These are phyloP conservation scores for Echinosophora koreensis DNA, from an alignment of 306 rosid species.

Conservation along the genomic window DNA sequence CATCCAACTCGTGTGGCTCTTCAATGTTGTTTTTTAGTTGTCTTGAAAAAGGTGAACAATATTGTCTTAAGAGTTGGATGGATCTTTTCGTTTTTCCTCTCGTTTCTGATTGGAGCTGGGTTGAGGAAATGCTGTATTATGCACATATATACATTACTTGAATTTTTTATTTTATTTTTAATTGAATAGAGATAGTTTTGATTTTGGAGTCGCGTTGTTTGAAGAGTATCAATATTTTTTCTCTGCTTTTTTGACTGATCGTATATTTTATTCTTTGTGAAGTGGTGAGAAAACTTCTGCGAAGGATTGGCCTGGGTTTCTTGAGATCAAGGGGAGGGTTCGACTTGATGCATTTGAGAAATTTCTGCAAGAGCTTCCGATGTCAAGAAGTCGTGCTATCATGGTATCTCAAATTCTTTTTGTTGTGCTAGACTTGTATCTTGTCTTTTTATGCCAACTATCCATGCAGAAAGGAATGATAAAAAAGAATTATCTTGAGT, in stretches of 20 bases:
- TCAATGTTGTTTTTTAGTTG: neutral
- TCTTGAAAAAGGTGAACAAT: constrained; percentile 1
- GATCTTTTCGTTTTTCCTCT: neutral
- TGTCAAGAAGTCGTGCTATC: constrained; percentile 91
- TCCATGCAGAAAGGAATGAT: constrained; percentile 25
- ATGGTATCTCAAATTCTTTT: constrained; percentile 82
- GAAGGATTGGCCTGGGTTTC: constrained; percentile 83
- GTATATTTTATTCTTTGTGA: constrained; percentile 47
- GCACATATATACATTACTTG: neutral
- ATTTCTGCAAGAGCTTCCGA: constrained; percentile 90
- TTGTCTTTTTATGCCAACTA: constrained; percentile 28
- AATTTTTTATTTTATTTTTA: neutral
- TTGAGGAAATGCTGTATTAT: neutral
- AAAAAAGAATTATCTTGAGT: constrained; percentile 12
- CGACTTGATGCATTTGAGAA: constrained; percentile 91
- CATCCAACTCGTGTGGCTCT: neutral
- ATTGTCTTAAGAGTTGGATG: neutral
- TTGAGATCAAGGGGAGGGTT: constrained; percentile 97
- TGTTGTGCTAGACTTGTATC: constrained; percentile 50
- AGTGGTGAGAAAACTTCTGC: constrained; percentile 86
- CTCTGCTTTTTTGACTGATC: constrained; percentile 38
- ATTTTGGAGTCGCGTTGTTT: neutral
- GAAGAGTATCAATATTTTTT: constrained; percentile 22
- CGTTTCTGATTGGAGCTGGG: neutral
- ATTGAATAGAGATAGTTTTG: neutral